Percentiles rank a stretch among this genome's conserved stretches.
phyloP scores from a whole-genome alignment of 495 filamentous ascomycete genomes.

The Lepraria neglecta region DNA sequence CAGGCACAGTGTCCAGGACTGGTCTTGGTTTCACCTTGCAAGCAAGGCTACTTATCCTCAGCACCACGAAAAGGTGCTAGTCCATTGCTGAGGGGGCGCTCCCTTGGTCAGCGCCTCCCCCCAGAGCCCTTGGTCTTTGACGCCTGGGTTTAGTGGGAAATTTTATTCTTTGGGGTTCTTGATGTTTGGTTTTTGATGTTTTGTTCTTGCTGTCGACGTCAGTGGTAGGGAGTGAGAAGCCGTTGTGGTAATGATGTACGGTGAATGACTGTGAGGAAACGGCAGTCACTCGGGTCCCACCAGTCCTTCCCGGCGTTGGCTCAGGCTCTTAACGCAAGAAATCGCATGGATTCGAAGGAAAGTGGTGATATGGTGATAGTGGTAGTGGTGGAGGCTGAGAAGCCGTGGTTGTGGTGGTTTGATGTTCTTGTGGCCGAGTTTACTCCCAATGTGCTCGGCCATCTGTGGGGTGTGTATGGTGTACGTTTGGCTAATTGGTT shows the following conservation, averaged over 20 bases:
- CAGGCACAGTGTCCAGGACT: slow-evolving; percentile 8
- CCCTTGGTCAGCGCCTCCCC: slow-evolving; percentile 15
- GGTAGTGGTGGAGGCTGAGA: no score
- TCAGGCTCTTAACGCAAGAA: no score
- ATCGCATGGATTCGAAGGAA: no score
- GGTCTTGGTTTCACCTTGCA: slow-evolving; percentile 10
- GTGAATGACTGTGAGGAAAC: no score
- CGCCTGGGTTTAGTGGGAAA: slow-evolving; percentile 10
- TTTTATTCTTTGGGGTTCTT: slow-evolving; percentile 5
- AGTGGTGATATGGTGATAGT: no score
- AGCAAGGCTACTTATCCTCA: slow-evolving; percentile 16
- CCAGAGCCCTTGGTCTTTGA: slow-evolving; percentile 17
- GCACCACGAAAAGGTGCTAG: slow-evolving; percentile 20
- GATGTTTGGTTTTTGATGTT: neutral
- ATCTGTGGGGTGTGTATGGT: no score
- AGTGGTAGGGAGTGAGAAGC: neutral
- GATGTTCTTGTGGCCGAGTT: no score
- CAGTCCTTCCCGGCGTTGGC: no score
- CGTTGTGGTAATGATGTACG: neutral
- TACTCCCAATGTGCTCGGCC: no score
- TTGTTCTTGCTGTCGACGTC: neutral
- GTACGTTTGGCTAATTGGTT: no score
- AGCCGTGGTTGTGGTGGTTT: no score
- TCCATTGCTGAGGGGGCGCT: slow-evolving; percentile 14
- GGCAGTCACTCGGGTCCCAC: no score